Base-by-base conservation (phyloP, 176 grass and related monocot genomes). In the Oryza officinalis region DNA sequence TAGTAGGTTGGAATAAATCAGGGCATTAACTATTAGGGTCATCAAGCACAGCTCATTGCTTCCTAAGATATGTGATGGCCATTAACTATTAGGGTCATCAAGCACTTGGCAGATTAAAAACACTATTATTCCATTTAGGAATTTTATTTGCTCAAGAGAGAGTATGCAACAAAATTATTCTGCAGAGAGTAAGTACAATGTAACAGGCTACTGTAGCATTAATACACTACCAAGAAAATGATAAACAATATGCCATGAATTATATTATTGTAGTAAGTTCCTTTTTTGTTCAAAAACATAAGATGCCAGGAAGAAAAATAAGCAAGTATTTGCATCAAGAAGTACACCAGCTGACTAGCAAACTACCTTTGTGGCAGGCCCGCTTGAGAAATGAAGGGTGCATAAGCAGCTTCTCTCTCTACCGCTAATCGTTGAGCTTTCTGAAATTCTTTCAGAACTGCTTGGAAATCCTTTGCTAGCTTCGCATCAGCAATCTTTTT, bases 401-500 rank as follows among this genome's bases (percentile, higher is more conserved):
- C 92, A 86, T 91, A 98, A 74, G 95, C 92, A 91, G 95, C 89
- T 86, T 98, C 95, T 81, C 92, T 93, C 87, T 98, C 95, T 52
- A 88, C 89, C n/a, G 90, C 88, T 76, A 98, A 76, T 18, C 92
- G 91, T 64, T 98, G 95, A 47, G 93, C 86, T 86, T 89, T 98
- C 82, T 98, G 95, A 65, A 98, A 98, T 38, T 98, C 95, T 81
- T 95, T 98, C 35, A 98, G 75, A 22, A 98, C 91, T 67, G 89
- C 87, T 88, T 98, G 95, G 68, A 98, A 98, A 93, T 98, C 95
- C 85, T 98, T 98, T 70, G 95, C 95, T 54, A 98, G 81, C 76
- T 98, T 98, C 65, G 95, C 95, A 80, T 98, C 95, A 37, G 95
- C 90, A 82, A 98, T 93, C 68, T 98, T 98, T 74, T 98, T 98